These are phyloP conservation scores for Peronospora tabacina DNA, from an alignment of 352 stramenopile genomes.

Conservation along the genomic window DNA sequence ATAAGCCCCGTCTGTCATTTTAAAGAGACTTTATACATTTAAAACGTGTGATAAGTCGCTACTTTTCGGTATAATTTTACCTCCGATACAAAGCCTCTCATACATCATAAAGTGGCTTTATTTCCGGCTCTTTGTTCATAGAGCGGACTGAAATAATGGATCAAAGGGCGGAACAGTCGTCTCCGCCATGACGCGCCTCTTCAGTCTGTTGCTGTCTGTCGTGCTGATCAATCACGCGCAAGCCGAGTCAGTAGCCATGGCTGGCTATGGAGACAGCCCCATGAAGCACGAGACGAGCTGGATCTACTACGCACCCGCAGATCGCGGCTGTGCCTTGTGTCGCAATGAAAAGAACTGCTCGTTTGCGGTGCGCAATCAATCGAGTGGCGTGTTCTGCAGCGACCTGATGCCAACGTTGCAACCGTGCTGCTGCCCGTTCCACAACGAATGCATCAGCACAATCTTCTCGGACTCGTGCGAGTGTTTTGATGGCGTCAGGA, in stretches of 20 bases:
- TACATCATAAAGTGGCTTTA: too few relatives aligned
- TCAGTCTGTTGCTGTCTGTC: conserved; percentile 7
- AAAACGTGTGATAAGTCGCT: not conserved
- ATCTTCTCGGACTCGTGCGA: conserved; percentile 66
- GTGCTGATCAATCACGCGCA: conserved; percentile 1
- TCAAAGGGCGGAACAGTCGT: too few relatives aligned
- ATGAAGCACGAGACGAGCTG: conserved; percentile 25
- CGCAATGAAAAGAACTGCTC: conserved; percentile 61
- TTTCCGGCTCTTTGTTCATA: not conserved
- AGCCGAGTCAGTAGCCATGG: conserved; percentile 14
- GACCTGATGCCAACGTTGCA: conserved; percentile 57
- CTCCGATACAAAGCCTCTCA: too few relatives aligned
- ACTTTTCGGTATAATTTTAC: too few relatives aligned
- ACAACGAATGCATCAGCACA: conserved; percentile 70
- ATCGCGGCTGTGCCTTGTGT: conserved; percentile 51
- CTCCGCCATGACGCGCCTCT: conserved; percentile 1
- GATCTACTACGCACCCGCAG: conserved; percentile 26
- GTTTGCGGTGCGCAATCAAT: conserved; percentile 43
- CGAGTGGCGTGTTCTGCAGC: conserved; percentile 54
- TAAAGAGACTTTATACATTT: not conserved
- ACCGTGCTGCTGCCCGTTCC: conserved; percentile 66
- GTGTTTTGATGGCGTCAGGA: conserved; percentile 50
- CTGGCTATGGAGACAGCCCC: conserved; percentile 13
- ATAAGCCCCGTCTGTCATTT: conserved; percentile 15
- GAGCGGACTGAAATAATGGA: not conserved